Conservation (phyloP, 176 grass and related monocot species). For the Metroxylon sagu region DNA sequence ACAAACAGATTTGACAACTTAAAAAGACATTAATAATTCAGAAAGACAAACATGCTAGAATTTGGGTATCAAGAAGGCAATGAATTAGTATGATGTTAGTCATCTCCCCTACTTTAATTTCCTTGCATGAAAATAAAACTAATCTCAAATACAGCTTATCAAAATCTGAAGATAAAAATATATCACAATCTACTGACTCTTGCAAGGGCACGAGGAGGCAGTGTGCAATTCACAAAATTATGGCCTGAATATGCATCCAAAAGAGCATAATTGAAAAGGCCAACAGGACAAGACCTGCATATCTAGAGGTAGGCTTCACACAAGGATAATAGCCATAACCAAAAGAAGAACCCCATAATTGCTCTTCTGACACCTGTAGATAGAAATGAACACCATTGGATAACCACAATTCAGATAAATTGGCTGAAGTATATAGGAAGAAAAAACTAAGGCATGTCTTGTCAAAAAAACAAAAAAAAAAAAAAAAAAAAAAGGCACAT, state of each 20-base stretch:
- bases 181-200: not conserved
- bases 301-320: conserved; percentile 61
- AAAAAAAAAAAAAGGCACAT: no score
- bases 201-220: not conserved
- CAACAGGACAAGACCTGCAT: conserved; percentile 45
- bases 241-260: conserved; percentile 5
- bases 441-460: not conserved
- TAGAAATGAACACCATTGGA: not conserved
- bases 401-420: not conserved
- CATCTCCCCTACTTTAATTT: no score
- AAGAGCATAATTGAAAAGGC: not conserved
- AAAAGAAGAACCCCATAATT: conserved; percentile 57
- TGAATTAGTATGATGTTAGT: no score
- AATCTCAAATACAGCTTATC: not conserved
- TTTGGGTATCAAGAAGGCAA: not conserved
- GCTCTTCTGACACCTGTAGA: conserved; percentile 39
- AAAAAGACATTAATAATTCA: not conserved
- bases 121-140: not conserved
- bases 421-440: not conserved
- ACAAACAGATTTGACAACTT: conserved; percentile 1
- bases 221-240: not conserved
- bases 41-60: not conserved
- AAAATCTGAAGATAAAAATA: not conserved
- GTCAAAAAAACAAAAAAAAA: no score
- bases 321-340: conserved; percentile 63